These are phyloP conservation scores for Gliomastix tumulicola DNA, from an alignment of 2,329 filamentous ascomycete species.

Conservation along the genomic window DNA sequence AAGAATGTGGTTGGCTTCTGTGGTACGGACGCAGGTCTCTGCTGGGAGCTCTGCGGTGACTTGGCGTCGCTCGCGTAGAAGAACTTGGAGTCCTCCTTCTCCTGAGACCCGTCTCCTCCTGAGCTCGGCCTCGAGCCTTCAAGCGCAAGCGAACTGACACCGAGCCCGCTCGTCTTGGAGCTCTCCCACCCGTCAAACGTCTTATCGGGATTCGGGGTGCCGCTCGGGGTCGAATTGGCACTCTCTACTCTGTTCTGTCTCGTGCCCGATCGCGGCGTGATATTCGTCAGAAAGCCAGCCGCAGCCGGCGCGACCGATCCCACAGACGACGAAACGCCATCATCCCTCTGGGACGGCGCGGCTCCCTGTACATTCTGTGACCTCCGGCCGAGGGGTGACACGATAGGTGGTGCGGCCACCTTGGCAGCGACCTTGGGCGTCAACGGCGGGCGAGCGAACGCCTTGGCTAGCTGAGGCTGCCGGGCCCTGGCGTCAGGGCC, in stretches of 20 bases:
- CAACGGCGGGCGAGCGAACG: conserved; percentile 38
- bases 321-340: conserved; percentile 1
- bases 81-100: conserved; percentile 54
- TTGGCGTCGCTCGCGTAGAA: conserved; percentile 84
- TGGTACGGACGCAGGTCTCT: conserved; percentile 27
- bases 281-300: conserved; percentile 54
- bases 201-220: conserved; percentile 45
- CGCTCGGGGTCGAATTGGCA: conserved; percentile 56
- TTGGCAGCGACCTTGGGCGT: conserved; percentile 49
- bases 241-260: conserved; percentile 66
- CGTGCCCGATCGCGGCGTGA: conserved; percentile 72
- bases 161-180: conserved; percentile 17
- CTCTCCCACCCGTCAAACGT: conserved; percentile 34
- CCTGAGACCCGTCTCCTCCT: conserved; percentile 16
- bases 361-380: neutral
- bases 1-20: conserved; percentile 47
- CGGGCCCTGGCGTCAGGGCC: conserved; percentile 54
- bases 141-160: conserved; percentile 21
- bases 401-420: conserved; percentile 7
- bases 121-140: conserved; percentile 15
- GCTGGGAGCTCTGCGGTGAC: conserved; percentile 25
- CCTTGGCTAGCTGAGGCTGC: conserved; percentile 61
- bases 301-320: conserved; percentile 3
- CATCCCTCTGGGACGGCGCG: conserved; percentile 6
- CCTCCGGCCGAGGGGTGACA: neutral